These are phyloP conservation scores for Candida michaelii DNA, from an alignment of 805 yeast species.

Conservation along the genomic window DNA sequence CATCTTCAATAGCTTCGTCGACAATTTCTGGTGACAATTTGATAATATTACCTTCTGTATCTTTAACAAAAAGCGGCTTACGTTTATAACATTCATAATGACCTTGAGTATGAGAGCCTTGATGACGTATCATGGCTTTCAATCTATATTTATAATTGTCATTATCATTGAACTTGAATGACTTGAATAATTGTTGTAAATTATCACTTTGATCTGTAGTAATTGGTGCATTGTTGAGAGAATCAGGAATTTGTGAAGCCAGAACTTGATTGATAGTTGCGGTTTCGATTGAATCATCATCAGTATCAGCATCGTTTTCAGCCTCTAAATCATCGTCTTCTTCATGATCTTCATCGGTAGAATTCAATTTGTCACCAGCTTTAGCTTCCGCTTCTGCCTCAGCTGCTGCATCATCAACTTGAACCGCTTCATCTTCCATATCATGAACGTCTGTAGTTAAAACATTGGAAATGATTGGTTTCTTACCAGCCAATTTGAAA, in stretches of 20 bases:
- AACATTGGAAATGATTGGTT: constrained; percentile 19
- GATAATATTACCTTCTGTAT: constrained; percentile 38
- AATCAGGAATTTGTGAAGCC: constrained; percentile 21
- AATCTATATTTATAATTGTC: constrained; percentile 54
- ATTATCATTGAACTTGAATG: constrained; percentile 40
- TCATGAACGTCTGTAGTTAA: constrained; percentile 30
- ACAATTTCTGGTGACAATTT: constrained; percentile 42
- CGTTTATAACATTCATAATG: constrained; percentile 87
- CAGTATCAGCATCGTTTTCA: constrained; percentile 16
- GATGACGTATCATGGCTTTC: constrained; percentile 75
- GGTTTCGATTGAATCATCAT: constrained; percentile 21
- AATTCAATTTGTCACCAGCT: not conserved
- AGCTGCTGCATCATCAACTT: constrained; percentile 38
- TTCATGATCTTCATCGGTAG: constrained; percentile 17
- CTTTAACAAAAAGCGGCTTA: constrained; percentile 62
- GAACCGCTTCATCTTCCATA: constrained; percentile 34
- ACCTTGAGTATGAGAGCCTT: constrained; percentile 85
- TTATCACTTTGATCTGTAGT: constrained; percentile 37
- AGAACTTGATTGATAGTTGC: constrained; percentile 3
- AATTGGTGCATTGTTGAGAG: constrained; percentile 38
- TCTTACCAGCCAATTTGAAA: constrained; percentile 25
- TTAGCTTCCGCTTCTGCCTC: constrained; percentile 22
- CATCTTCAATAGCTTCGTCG: constrained; percentile 23
- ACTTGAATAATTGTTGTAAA: constrained; percentile 35
- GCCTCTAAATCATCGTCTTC: constrained; percentile 21